Conservation (phyloP, 768 basidiomycete species). For the Lentinula guzmanii region DNA sequence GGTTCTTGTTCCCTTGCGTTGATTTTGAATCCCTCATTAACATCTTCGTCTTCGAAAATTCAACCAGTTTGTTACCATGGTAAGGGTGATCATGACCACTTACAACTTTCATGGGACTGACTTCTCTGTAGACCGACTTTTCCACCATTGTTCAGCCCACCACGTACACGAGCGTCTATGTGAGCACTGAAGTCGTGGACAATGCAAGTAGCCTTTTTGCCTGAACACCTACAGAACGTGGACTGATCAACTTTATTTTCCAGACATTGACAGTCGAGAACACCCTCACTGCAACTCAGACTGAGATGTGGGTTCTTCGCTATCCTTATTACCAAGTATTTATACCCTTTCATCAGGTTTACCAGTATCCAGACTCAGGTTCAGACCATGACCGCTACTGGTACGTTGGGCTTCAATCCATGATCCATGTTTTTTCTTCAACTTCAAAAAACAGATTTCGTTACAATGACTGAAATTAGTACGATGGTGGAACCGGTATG, state of each 20-base stretch:
- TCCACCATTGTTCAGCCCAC: conserved; percentile 51
- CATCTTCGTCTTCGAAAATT: conserved; percentile 8
- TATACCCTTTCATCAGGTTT: conserved; percentile 25
- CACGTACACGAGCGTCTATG: conserved; percentile 47
- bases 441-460: conserved; percentile 27
- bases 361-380: conserved; percentile 54
- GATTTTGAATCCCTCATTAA: background rate
- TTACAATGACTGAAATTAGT: conserved; percentile 47
- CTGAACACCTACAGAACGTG: background rate
- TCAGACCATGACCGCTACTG: conserved; percentile 47
- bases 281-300: conserved; percentile 43
- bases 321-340: conserved; percentile 28
- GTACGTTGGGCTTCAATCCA: background rate
- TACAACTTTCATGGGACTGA: background rate
- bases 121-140: conserved; percentile 28
- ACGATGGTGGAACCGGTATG: conserved; percentile 23
- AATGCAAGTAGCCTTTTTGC: conserved; percentile 34
- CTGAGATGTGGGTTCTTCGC: conserved; percentile 31
- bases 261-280: conserved; percentile 35
- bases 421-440: background rate
- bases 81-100: background rate
- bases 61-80: conserved; percentile 43
- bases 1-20: background rate
- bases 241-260: conserved; percentile 1
- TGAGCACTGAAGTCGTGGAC: conserved; percentile 52